Percentiles rank a stretch among this genome's conserved stretches.
Conservation (phyloP, 1,284 basidiomycete species). For the Ustilago tritici region DNA sequence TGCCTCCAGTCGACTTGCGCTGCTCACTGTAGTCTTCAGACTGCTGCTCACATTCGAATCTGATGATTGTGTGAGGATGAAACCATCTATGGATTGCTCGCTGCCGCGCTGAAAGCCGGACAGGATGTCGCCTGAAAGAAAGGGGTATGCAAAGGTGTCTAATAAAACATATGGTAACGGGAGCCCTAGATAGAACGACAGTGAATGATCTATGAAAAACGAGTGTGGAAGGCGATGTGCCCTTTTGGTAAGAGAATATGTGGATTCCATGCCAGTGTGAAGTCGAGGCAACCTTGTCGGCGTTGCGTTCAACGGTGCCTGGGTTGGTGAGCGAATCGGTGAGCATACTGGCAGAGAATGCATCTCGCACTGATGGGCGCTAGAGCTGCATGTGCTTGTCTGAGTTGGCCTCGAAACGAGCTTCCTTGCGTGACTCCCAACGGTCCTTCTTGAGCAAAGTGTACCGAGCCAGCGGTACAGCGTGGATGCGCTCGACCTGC, state of each 20-base stretch:
- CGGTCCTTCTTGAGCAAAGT: conserved; percentile 47
- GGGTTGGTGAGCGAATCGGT: too few relatives aligned
- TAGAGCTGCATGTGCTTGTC: too few relatives aligned
- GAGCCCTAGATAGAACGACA: conserved; percentile 6
- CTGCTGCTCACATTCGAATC: background rate
- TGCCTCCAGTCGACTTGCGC: background rate
- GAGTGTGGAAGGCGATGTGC: background rate
- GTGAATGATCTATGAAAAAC: conserved; percentile 8
- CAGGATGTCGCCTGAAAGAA: background rate
- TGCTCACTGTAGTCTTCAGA: background rate
- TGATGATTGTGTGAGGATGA: background rate
- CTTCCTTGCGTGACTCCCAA: conserved; percentile 38
- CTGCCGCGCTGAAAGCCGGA: conserved; percentile 7
- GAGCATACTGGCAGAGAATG: too few relatives aligned
- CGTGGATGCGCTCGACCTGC: too few relatives aligned
- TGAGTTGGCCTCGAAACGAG: too few relatives aligned
- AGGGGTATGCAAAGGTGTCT: conserved; percentile 1
- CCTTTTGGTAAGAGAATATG: conserved; percentile 7
- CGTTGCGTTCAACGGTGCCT: too few relatives aligned
- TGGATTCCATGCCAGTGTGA: conserved; percentile 13
- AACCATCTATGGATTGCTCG: conserved; percentile 7
- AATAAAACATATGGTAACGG: conserved; percentile 23
- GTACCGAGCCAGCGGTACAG: too few relatives aligned
- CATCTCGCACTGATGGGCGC: too few relatives aligned
- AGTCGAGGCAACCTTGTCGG: too few relatives aligned